Evolutionary conservation across 2,329 filamentous ascomycete genomes (phyloP).

Genomic region (Colletotrichum plurivorum): DNA sequence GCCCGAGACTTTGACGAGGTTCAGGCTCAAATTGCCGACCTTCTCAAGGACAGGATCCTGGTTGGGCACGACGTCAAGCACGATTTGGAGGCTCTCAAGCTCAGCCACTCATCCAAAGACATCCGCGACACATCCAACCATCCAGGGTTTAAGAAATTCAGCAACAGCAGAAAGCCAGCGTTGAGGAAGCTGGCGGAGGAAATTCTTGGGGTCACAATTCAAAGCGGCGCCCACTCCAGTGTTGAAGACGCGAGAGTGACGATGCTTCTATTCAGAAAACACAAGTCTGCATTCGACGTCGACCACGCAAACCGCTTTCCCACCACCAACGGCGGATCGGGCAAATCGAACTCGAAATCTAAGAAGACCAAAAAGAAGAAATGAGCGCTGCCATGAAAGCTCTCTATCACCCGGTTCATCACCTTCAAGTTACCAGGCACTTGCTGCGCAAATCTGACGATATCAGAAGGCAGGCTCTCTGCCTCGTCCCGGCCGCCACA

Average conservation of each 20-base stretch:
- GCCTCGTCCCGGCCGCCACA: background rate
- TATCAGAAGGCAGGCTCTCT: background rate
- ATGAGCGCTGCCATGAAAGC: conserved; percentile 42
- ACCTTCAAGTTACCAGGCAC: too few relatives aligned
- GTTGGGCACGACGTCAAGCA: conserved; percentile 89
- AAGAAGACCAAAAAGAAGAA: conserved; percentile 60
- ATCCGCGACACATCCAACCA: conserved; percentile 89
- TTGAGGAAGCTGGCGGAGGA: conserved; percentile 71
- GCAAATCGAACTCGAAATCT: conserved; percentile 50
- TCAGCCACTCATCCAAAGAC: conserved; percentile 84
- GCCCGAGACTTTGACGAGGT: conserved; percentile 83
- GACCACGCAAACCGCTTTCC: conserved; percentile 81
- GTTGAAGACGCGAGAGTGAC: conserved; percentile 87
- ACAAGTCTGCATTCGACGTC: conserved; percentile 88
- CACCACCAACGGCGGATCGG: conserved; percentile 35
- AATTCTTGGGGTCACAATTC: conserved; percentile 73
- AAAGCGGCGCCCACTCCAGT: conserved; percentile 75
- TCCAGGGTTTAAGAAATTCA: conserved; percentile 79
- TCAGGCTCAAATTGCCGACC: conserved; percentile 77
- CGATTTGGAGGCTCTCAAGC: conserved; percentile 80
- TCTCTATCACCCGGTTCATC: background rate
- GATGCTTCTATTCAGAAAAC: conserved; percentile 88
- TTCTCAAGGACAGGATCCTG: conserved; percentile 80
- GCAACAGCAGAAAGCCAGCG: conserved; percentile 77
- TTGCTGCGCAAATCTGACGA: background rate